Evolutionary conservation across 1,284 basidiomycete species (phyloP).

Genomic region (Cerioporus squamosus): DNA sequence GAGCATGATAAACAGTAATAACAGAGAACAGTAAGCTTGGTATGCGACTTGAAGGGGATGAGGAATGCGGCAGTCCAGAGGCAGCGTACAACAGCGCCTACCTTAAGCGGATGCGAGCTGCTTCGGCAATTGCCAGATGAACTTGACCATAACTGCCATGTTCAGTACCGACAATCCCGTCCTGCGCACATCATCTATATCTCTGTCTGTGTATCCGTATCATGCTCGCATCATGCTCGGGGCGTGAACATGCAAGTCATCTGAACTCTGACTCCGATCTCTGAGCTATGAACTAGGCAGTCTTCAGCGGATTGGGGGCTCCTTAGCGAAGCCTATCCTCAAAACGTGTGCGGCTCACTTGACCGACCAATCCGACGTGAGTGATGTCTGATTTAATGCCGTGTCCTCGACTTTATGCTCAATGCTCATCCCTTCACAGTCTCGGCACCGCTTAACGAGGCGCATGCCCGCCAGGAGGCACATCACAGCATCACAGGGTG

Average conservation of each 20-base stretch:
- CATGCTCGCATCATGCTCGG: conserved; percentile 26
- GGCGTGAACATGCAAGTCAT: neutral
- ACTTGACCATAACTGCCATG: conserved; percentile 7
- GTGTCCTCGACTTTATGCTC: neutral
- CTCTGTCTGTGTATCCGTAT: conserved; percentile 7
- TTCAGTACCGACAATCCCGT: conserved; percentile 19
- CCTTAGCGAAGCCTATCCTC: neutral
- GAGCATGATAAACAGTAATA: too few species aligned
- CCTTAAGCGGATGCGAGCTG: conserved; percentile 4
- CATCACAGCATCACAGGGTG: conserved; percentile 12
- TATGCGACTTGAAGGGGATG: neutral
- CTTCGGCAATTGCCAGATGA: neutral
- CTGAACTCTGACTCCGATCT: neutral
- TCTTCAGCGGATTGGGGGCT: neutral
- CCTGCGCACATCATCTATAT: conserved; percentile 4
- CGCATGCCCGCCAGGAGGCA: conserved; percentile 23
- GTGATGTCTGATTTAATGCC: conserved; percentile 4
- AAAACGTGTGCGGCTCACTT: neutral
- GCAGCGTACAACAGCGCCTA: conserved; percentile 9
- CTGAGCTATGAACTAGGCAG: neutral
- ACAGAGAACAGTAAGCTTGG: too few species aligned
- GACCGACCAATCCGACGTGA: conserved; percentile 1
- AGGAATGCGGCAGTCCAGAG: too few species aligned
- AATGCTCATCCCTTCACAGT: conserved; percentile 18
- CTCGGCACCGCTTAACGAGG: conserved; percentile 21